Base-by-base conservation (phyloP, 2,329 filamentous ascomycete genomes). In the Pseudogymnoascus sp. region DNA sequence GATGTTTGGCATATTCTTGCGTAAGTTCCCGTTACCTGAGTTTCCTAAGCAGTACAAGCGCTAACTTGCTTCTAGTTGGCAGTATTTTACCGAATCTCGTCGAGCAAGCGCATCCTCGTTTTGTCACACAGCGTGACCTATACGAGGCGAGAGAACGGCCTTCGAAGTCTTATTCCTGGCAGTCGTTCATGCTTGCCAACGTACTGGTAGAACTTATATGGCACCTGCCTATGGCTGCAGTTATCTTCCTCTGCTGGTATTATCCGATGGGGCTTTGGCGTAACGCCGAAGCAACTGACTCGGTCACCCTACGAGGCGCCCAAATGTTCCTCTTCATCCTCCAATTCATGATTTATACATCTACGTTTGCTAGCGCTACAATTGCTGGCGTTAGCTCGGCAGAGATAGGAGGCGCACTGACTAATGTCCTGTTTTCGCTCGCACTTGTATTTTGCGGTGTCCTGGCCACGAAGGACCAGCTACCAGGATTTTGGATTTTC, bases 191-290 rank as follows among this genome's bases (percentile, higher is more conserved):
- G 12, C 37, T 50, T 14, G 16, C 60, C 8, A 62, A 65, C 4
- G 88, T 95, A 65, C 75, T 90, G 28, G 89, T 92, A 62, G 92
- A 96, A 73, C 77, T 96, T 4, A 89, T 90, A 0, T 95, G 88
- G 85, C 89, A 93, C 71, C 58, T 59, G 11, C 74, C 93, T 57
- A 86, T 89, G 79, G 83, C 84, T 1, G 79, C 86, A 20, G 76
- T 94, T 67, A 86, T 91, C 77, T 95, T 79, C 78, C 81, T 90
- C 69, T 86, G 80, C 71, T 92, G 89, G 83, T 95, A 94, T 78
- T 95, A 91, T 71, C 89, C 90, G 1, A 82, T 94, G 59, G 89
- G 89, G 3, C 81, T 92, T 7, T 85, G 89, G 72, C 74, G 76
- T 64, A 92, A 92, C 69, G 87, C 88, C 4, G 76, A 79, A 18